phyloP scores from a whole-genome alignment of 345 rosid genomes.

The Syzygium aqueum region DNA sequence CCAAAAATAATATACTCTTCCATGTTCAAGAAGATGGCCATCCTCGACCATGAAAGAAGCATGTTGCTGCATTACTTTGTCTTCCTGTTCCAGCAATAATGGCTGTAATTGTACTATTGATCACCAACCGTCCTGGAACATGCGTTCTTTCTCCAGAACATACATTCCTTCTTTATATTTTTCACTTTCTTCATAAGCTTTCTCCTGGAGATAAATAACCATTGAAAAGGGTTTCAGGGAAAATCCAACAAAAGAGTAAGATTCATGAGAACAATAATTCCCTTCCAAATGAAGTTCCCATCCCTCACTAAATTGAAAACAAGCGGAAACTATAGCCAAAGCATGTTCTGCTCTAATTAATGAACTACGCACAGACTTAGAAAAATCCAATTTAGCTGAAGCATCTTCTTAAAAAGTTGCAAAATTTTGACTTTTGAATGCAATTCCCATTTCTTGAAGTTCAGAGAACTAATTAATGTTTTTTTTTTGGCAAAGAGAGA shows the following conservation, averaged over 20 bases:
- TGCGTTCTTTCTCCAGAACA: constrained; percentile 33
- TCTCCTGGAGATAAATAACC: constrained; percentile 18
- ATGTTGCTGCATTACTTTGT: neutral
- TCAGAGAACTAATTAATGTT: neutral
- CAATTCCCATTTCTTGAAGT: neutral
- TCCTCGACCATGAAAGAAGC: neutral
- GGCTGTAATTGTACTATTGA: neutral
- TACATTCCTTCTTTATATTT: constrained; percentile 34
- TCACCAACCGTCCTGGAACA: constrained; percentile 31
- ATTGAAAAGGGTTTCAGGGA: neutral
- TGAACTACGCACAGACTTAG: neutral
- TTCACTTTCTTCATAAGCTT: constrained; percentile 32
- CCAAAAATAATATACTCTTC: neutral
- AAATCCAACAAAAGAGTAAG: neutral
- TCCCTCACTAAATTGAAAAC: neutral
- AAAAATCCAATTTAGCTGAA: neutral
- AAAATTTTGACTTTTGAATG: neutral
- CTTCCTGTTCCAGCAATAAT: neutral
- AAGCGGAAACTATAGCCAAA: neutral
- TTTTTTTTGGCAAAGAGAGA: too few species aligned
- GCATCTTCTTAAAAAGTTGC: neutral
- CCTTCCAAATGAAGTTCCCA: neutral
- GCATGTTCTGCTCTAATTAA: neutral
- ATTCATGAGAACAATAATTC: neutral
- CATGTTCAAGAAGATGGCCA: neutral